phyloP scores from a whole-genome alignment of 140 eudicot species.

The Anethum foeniculum region DNA sequence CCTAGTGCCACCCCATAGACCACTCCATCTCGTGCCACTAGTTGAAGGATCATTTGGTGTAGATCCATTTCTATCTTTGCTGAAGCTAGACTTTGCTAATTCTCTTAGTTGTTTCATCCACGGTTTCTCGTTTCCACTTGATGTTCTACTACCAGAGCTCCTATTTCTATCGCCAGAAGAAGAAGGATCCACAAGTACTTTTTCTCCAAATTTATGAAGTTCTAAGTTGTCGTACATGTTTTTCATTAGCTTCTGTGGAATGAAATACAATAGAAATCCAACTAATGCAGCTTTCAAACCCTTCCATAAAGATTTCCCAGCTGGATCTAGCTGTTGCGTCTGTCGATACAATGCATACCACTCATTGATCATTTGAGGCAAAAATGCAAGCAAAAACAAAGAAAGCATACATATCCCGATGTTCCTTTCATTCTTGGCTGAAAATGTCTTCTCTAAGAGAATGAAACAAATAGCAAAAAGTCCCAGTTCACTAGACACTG shows the following conservation, averaged over 20 bases:
- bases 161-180: constrained; percentile 24
- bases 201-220: constrained; percentile 12
- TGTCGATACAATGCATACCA: constrained; percentile 74
- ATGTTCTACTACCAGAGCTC: constrained; percentile 39
- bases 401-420: constrained; percentile 57
- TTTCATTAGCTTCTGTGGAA: constrained; percentile 41
- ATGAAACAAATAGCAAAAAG: constrained; percentile 50
- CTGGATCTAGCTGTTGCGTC: constrained; percentile 54
- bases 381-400: constrained; percentile 44
- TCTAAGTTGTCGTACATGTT: constrained; percentile 29
- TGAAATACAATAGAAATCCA: constrained; percentile 53
- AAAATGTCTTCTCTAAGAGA: constrained; percentile 39
- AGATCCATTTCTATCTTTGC: constrained; percentile 34
- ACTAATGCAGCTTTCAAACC: constrained; percentile 57
- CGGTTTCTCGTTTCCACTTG: constrained; percentile 44
- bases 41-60: constrained; percentile 49
- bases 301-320: constrained; percentile 29
- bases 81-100: constrained; percentile 67
- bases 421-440: constrained; percentile 33
- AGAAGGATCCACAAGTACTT: constrained; percentile 13
- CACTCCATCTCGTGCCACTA: constrained; percentile 53
- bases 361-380: constrained; percentile 52
- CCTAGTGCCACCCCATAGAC: constrained; percentile 51
- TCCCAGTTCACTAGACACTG: constrained; percentile 60
- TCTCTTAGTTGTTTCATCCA: constrained; percentile 76